Percentiles rank a stretch among this genome's conserved stretches.
These are phyloP conservation scores for Zopfia rhizophila DNA, from an alignment of 2,329 filamentous ascomycete genomes.

Conservation along the genomic window DNA sequence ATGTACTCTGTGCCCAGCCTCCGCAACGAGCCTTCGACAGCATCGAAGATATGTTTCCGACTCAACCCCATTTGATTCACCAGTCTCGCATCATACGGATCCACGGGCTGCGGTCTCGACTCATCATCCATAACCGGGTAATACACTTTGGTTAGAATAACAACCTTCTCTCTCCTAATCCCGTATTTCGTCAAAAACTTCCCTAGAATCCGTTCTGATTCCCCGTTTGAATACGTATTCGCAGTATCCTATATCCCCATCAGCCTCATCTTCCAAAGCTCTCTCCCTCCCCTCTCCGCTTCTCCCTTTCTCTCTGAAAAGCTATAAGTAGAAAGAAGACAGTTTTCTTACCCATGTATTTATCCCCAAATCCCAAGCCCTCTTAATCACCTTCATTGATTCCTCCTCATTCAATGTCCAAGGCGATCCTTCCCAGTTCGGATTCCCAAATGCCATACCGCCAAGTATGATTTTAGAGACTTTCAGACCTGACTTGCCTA, in stretches of 20 bases:
- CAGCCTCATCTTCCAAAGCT: too few relatives aligned
- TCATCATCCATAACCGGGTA: conserved; percentile 20
- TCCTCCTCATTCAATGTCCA: conserved; percentile 50
- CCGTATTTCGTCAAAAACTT: conserved; percentile 33
- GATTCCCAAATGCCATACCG: conserved; percentile 34
- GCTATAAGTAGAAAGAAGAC: too few relatives aligned
- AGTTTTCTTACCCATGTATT: too few relatives aligned
- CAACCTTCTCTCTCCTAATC: conserved; percentile 42
- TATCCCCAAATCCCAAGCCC: conserved; percentile 54
- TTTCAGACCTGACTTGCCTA: conserved; percentile 55
- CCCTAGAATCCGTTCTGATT: conserved; percentile 41
- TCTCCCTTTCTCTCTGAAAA: too few relatives aligned
- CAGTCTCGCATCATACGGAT: conserved; percentile 22
- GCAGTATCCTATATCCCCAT: too few relatives aligned
- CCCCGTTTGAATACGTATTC: conserved; percentile 41
- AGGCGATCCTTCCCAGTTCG: conserved; percentile 28
- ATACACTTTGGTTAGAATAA: conserved; percentile 43
- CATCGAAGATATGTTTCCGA: conserved; percentile 53
- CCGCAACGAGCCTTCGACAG: conserved; percentile 41
- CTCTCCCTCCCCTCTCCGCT: too few relatives aligned
- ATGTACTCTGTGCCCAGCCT: conserved; percentile 32
- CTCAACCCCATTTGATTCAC: conserved; percentile 51
- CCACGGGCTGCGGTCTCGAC: conserved; percentile 10
- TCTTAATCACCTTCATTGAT: conserved; percentile 52
- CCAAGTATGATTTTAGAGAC: conserved; percentile 46